Evolutionary conservation across 805 yeast genomes (phyloP).

Genomic region (Candida dajiaensis): DNA sequence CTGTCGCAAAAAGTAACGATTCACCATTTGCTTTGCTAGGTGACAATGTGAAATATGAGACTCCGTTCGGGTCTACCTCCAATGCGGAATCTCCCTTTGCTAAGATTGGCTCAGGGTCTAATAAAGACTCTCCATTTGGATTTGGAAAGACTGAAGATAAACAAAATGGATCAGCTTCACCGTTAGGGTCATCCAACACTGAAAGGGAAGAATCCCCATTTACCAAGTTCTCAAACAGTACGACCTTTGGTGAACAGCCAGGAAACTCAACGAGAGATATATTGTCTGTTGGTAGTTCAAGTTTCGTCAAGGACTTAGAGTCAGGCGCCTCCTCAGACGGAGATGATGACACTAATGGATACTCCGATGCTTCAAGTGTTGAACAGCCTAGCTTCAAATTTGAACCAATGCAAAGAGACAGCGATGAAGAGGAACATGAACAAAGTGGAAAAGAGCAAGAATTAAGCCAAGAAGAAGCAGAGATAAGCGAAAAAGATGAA

Average conservation of each 20-base stretch:
- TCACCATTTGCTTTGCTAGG: constrained; percentile 19
- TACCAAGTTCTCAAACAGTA: neutral
- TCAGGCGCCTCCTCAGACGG: neutral
- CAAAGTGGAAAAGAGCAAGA: neutral
- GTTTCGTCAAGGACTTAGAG: neutral
- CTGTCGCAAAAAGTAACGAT: constrained; percentile 1
- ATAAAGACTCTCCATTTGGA: neutral
- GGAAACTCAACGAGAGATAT: neutral
- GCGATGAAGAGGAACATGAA: neutral
- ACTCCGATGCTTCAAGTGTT: neutral
- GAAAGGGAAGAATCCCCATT: neutral
- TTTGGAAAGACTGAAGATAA: neutral
- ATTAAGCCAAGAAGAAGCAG: neutral
- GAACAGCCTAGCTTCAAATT: neutral
- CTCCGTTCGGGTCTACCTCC: constrained; percentile 20
- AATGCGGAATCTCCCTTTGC: constrained; percentile 6
- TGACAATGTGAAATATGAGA: constrained; percentile 10
- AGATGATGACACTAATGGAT: neutral
- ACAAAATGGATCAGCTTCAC: neutral
- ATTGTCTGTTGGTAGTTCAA: neutral
- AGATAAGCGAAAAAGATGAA: neutral
- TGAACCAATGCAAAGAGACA: neutral
- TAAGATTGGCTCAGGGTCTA: neutral
- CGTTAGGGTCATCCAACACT: neutral
- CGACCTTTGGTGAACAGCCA: neutral